These are phyloP conservation scores for Penicillium lividum DNA, from an alignment of 495 filamentous ascomycete genomes.

Conservation along the genomic window DNA sequence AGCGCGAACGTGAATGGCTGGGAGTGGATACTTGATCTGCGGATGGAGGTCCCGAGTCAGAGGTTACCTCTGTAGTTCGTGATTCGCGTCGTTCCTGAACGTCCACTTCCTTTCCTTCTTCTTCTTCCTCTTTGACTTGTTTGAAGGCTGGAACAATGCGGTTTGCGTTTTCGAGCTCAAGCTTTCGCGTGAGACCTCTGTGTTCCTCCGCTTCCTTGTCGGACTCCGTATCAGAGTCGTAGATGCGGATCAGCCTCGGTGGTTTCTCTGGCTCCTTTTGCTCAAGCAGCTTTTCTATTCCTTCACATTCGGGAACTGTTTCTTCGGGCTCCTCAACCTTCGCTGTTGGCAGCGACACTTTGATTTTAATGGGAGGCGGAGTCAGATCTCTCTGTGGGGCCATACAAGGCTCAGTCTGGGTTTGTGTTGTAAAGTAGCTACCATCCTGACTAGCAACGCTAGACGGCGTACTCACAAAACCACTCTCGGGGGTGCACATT, in stretches of 20 bases:
- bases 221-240: neutral
- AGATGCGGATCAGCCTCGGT: conserved; percentile 14
- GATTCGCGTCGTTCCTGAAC: neutral
- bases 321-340: neutral
- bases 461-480: neutral
- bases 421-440: neutral
- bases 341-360: neutral
- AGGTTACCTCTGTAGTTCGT: neutral
- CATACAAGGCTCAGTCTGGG: neutral
- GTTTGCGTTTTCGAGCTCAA: neutral
- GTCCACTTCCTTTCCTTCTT: neutral
- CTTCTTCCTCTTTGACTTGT: neutral
- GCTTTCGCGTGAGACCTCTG: neutral
- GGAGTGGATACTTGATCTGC: neutral
- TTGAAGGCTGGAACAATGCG: neutral
- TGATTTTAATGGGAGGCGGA: neutral
- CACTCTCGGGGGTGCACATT: neutral
- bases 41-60: neutral
- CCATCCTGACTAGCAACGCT: neutral
- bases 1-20: neutral
- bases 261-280: conserved; percentile 5
- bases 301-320: neutral
- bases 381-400: neutral
- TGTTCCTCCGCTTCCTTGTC: neutral
- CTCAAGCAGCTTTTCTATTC: conserved; percentile 3